Conservation (phyloP, 2,329 filamentous ascomycete species). For the Calonectria fujianensis region DNA sequence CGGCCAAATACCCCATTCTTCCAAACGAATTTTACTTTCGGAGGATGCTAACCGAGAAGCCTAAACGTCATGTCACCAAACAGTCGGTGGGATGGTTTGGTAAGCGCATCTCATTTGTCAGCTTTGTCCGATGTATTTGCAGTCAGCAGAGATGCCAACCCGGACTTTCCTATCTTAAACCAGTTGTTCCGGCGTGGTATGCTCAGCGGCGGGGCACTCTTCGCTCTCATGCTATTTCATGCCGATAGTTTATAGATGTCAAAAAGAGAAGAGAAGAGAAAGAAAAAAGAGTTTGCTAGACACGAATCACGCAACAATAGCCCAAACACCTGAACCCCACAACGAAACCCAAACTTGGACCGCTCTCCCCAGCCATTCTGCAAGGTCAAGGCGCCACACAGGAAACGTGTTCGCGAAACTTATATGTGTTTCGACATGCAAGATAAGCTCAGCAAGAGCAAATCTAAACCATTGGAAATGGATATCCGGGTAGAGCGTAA, state of each 20-base stretch:
- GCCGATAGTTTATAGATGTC: not conserved
- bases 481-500: not conserved
- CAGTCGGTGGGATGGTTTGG: not conserved
- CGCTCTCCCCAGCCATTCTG: not conserved
- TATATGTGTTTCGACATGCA: not conserved
- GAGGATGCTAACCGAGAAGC: conserved; percentile 1
- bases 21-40: not conserved
- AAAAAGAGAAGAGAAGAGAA: not conserved
- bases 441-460: not conserved
- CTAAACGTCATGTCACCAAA: not conserved
- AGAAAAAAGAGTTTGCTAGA: not conserved
- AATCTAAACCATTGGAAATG: not conserved
- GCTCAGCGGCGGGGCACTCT: not conserved
- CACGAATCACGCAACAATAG: not conserved
- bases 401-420: not conserved
- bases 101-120: not conserved
- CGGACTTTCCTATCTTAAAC: not conserved
- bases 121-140: not conserved
- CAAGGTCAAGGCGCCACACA: not conserved
- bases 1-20: not conserved
- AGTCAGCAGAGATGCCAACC: not conserved
- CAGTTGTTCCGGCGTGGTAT: not conserved
- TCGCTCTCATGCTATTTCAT: not conserved
- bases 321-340: not conserved
- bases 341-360: not conserved